Percentiles rank a stretch among this genome's conserved stretches.
Conservation (phyloP, 225 moss, liverwort and hornwort species). For the Marchantia paleacea region DNA sequence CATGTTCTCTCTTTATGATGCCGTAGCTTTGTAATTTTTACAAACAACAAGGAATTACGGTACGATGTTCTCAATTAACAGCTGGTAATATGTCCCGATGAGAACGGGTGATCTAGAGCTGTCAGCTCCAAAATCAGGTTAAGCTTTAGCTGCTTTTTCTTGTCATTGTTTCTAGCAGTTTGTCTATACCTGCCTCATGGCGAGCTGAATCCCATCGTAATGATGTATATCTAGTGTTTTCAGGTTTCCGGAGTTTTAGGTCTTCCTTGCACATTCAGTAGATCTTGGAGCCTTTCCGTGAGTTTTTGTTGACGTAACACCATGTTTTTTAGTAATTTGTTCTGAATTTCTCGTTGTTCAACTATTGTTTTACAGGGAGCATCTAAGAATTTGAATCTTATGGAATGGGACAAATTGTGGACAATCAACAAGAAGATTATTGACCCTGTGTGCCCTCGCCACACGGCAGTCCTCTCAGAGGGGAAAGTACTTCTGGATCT, state of each 20-base stretch:
- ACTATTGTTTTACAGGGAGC: slow-evolving; percentile 52
- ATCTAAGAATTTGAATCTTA: slow-evolving; percentile 79
- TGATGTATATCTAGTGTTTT: neutral
- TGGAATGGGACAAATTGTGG: slow-evolving; percentile 97
- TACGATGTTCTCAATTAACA: too few relatives aligned
- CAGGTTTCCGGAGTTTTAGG: neutral
- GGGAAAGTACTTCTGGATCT: slow-evolving; percentile 63
- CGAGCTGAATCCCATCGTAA: too few relatives aligned
- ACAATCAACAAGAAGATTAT: slow-evolving; percentile 87
- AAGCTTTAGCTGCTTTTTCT: neutral
- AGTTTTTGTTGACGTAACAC: neutral
- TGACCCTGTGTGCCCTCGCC: slow-evolving; percentile 70
- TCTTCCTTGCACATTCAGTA: neutral
- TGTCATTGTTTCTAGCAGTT: too few relatives aligned
- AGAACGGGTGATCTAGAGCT: neutral
- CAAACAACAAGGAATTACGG: too few relatives aligned
- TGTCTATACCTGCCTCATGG: too few relatives aligned
- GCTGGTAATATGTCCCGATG: neutral
- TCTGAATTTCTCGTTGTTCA: neutral
- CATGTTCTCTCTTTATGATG: neutral
- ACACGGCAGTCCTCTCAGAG: slow-evolving; percentile 66
- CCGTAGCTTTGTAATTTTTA: neutral
- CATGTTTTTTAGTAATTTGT: neutral
- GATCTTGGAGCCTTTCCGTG: neutral
- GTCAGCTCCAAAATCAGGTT: neutral